phyloP scores from a whole-genome alignment of 1,284 basidiomycete genomes.

The Ganoderma lucidum region DNA sequence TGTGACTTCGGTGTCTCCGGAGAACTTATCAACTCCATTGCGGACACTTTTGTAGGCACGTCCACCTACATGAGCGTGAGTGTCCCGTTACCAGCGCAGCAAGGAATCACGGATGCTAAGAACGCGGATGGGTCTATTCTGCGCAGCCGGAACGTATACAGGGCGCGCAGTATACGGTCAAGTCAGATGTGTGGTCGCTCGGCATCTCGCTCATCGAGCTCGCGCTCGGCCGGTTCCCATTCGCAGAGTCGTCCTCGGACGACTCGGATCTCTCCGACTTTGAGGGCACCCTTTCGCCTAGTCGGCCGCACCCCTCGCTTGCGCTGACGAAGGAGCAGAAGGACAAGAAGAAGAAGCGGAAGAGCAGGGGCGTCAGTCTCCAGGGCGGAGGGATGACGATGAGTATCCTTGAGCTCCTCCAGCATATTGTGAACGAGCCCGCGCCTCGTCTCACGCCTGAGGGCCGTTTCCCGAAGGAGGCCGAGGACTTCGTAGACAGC shows the following conservation, averaged over 20 bases:
- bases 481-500: constrained; percentile 82
- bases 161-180: constrained; percentile 96
- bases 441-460: constrained; percentile 82
- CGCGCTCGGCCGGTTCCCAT: constrained; percentile 93
- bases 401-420: constrained; percentile 95
- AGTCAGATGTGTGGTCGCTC: constrained; percentile 97
- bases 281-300: constrained; percentile 72
- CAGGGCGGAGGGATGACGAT: constrained; percentile 94
- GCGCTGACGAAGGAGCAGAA: constrained; percentile 50
- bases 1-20: constrained; percentile 99
- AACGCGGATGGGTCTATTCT: constrained; percentile 8
- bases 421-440: constrained; percentile 98
- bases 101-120: constrained; percentile 22
- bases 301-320: constrained; percentile 48
- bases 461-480: constrained; percentile 73
- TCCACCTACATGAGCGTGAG: constrained; percentile 99
- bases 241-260: constrained; percentile 74
- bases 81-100: constrained; percentile 51
- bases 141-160: constrained; percentile 96
- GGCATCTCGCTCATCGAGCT: constrained; percentile 96
- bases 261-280: constrained; percentile 75
- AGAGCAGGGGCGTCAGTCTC: constrained; percentile 86
- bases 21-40: constrained; percentile 98
- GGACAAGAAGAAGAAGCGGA: constrained; percentile 60
- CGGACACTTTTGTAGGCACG: constrained; percentile 98